Base-by-base conservation (phyloP, 169 alveolate species). In the Plasmodium gallinaceum region DNA sequence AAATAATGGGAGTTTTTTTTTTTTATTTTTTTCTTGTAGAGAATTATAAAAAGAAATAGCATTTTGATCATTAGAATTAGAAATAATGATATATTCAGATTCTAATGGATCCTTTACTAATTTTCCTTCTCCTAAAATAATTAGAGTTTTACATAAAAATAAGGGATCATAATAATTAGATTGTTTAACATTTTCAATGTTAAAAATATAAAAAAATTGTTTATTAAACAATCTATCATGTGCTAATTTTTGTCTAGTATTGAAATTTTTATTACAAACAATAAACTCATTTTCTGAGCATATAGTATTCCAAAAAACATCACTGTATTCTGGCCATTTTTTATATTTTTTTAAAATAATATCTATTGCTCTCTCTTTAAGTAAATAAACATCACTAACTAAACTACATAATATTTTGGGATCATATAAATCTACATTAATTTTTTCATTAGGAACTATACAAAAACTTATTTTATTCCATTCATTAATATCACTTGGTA, bases 271-370 rank as follows among this genome's bases (percentile, higher is more conserved):
- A 26, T 93, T 94, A 87, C 94, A 85, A 14, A 92, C 92, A 18
- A 71, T 58, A 46, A 94, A 90, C 64, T 94, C 96, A 64, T 92
- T 88, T 74, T 91, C 88, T 20, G 71, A 76, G 80, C 96, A 94
- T 26, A 86, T 64, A 18, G 68, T 68, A 60, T 94, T 92, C 61
- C 91, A 74, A 37, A 92, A 74, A 16, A 94, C 72, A 61, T 94
- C 96, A 58, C 87, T 92, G 22, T 94, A 94, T 20, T 94, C 95
- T 26, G 96, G 96, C 96, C 96, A 94, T 24, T 78, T 58, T 42
- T 90, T 88, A 66, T 78, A 94, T 70, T 92, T 94, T 45, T 76
- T 85, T 73, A 94, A 88, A 20, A 94, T 91, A 48, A 90, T 80
- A 72, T 94, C 96, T 32, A 94, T 61, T n/a, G 96, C 96, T 43